phyloP scores from a whole-genome alignment of 495 filamentous ascomycete genomes.

The Penicillium bialowiezense region DNA sequence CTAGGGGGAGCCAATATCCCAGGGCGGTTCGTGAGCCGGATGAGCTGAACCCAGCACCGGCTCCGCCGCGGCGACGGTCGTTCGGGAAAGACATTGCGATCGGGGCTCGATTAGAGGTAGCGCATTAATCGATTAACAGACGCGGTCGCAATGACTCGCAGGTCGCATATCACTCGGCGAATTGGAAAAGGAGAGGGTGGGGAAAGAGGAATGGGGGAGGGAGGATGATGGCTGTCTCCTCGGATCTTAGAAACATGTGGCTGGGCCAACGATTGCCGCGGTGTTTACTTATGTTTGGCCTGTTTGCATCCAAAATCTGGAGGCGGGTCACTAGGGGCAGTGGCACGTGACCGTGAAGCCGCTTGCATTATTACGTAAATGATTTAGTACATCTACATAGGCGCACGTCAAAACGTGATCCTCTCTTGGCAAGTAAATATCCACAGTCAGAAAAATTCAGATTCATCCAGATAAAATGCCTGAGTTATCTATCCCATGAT shows the following conservation, averaged over 20 bases:
- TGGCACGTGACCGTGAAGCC: neutral
- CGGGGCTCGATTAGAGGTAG: slow-evolving; percentile 25
- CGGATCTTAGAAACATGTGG: slow-evolving; percentile 45
- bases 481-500: too few relatives aligned
- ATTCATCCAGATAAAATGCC: too few relatives aligned
- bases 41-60: slow-evolving; percentile 52
- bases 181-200: slow-evolving; percentile 18
- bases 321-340: slow-evolving; percentile 3
- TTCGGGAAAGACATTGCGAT: slow-evolving; percentile 72
- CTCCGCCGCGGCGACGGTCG: slow-evolving; percentile 58
- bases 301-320: slow-evolving; percentile 11
- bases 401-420: too few relatives aligned
- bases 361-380: neutral
- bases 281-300: slow-evolving; percentile 9
- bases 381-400: too few relatives aligned
- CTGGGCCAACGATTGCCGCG: slow-evolving; percentile 39
- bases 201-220: slow-evolving; percentile 21
- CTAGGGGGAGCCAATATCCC: slow-evolving; percentile 83
- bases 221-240: slow-evolving; percentile 29
- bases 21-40: slow-evolving; percentile 63
- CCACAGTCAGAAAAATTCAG: too few relatives aligned
- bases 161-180: slow-evolving; percentile 37
- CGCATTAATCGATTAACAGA: slow-evolving; percentile 29
- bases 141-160: slow-evolving; percentile 25
- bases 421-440: too few relatives aligned